Percentiles rank a stretch among this genome's conserved stretches.
phyloP scores from a whole-genome alignment of 2,329 filamentous ascomycete genomes.

The Cordyceps cicadae region DNA sequence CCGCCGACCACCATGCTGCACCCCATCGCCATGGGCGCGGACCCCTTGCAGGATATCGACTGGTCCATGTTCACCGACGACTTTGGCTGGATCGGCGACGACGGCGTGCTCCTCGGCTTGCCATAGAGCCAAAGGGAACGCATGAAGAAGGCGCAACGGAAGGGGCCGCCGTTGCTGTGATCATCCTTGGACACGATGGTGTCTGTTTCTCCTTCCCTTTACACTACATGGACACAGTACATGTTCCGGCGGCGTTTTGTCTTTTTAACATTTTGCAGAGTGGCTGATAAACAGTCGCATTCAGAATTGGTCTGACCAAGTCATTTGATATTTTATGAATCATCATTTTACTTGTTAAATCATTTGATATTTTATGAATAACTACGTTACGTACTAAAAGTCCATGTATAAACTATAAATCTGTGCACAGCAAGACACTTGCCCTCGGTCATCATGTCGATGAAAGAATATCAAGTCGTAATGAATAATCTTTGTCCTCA shows the following conservation, averaged over 20 bases:
- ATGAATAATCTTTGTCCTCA: too few species aligned
- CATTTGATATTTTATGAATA: background rate
- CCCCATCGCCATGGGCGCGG: conserved; percentile 18
- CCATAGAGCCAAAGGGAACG: background rate
- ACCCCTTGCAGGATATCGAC: conserved; percentile 37
- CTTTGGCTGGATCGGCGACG: conserved; percentile 35
- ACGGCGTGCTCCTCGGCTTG: conserved; percentile 23
- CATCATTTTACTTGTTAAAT: background rate
- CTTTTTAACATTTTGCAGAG: too few species aligned
- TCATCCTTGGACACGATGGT: too few species aligned
- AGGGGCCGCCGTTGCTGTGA: background rate
- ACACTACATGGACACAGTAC: too few species aligned
- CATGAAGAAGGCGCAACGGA: background rate
- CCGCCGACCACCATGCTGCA: conserved; percentile 16
- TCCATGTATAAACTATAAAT: background rate
- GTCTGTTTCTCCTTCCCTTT: too few species aligned
- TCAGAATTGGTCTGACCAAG: background rate
- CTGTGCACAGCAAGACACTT: background rate
- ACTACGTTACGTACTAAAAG: background rate
- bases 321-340: background rate
- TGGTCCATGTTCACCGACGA: conserved; percentile 44
- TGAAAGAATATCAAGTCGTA: too few species aligned
- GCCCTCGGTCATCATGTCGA: background rate
- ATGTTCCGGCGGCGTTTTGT: too few species aligned
- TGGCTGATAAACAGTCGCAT: background rate